Conservation (phyloP, 495 filamentous ascomycete genomes). For the Penicillium turbatum region DNA sequence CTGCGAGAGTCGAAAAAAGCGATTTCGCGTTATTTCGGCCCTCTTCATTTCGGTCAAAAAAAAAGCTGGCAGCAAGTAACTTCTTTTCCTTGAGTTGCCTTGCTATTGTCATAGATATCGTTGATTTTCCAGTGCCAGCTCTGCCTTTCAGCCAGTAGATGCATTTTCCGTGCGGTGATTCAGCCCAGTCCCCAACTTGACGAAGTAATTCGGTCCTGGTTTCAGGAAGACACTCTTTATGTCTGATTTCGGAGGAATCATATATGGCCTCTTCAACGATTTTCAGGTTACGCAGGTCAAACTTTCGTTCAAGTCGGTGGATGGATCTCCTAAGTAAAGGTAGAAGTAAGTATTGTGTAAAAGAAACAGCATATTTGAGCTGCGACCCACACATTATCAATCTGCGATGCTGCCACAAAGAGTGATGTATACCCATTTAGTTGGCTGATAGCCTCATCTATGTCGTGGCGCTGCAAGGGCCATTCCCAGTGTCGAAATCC, state of each 20-base stretch:
- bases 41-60: conserved; percentile 48
- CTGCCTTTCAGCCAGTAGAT: conserved; percentile 44
- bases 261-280: too few species aligned
- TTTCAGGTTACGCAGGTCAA: too few species aligned
- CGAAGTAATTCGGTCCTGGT: conserved; percentile 33
- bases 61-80: conserved; percentile 40
- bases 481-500: conserved; percentile 29
- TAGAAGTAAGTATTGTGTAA: too few species aligned
- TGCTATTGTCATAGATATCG: conserved; percentile 33
- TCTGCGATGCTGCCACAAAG: conserved; percentile 28
- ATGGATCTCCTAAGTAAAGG: too few species aligned
- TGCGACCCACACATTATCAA: too few species aligned
- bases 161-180: conserved; percentile 5
- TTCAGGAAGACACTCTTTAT: conserved; percentile 29
- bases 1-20: conserved; percentile 45
- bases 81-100: conserved; percentile 4
- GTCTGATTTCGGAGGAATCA: too few species aligned
- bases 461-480: conserved; percentile 26
- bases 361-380: too few species aligned
- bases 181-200: conserved; percentile 30
- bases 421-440: conserved; percentile 29
- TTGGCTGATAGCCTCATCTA: conserved; percentile 19
- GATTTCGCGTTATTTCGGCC: conserved; percentile 36
- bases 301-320: too few species aligned
- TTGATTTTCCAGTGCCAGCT: conserved; percentile 46